Conservation (phyloP, 345 rosid genomes). For the Limnanthes douglasii region DNA sequence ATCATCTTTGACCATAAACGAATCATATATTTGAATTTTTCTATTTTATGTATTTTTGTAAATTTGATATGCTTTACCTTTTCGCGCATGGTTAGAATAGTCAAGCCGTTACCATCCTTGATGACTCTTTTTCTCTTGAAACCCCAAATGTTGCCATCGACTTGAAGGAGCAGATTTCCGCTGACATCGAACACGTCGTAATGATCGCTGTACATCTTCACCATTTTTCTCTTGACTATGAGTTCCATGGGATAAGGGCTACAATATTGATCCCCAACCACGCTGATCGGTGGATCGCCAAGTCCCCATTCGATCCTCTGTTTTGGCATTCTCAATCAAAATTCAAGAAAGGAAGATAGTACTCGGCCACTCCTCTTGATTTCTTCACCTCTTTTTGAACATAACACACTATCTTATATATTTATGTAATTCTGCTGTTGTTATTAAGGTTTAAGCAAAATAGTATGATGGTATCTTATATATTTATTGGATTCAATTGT, state of each 20-base stretch:
- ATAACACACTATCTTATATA: too few species aligned
- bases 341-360: too few species aligned
- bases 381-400: too few species aligned
- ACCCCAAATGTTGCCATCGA: slow-evolving; percentile 32
- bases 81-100: slow-evolving; percentile 34
- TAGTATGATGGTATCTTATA: too few species aligned
- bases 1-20: not conserved
- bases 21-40: not conserved
- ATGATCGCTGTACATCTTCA: slow-evolving; percentile 17
- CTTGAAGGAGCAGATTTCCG: slow-evolving; percentile 35
- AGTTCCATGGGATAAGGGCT: slow-evolving; percentile 38
- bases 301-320: slow-evolving; percentile 17
- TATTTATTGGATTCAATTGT: too few species aligned
- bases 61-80: slow-evolving; percentile 27
- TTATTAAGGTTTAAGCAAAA: too few species aligned
- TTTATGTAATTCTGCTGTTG: too few species aligned
- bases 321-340: slow-evolving; percentile 23
- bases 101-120: slow-evolving; percentile 36
- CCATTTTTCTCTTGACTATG: slow-evolving; percentile 26
- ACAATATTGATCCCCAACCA: slow-evolving; percentile 37
- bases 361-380: too few species aligned
- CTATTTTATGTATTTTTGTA: too few species aligned
- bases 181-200: slow-evolving; percentile 29
- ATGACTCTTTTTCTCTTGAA: slow-evolving; percentile 27
- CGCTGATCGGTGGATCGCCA: slow-evolving; percentile 30